phyloP scores from a whole-genome alignment of 2,329 filamentous ascomycete genomes.

The Penicillium italicum region DNA sequence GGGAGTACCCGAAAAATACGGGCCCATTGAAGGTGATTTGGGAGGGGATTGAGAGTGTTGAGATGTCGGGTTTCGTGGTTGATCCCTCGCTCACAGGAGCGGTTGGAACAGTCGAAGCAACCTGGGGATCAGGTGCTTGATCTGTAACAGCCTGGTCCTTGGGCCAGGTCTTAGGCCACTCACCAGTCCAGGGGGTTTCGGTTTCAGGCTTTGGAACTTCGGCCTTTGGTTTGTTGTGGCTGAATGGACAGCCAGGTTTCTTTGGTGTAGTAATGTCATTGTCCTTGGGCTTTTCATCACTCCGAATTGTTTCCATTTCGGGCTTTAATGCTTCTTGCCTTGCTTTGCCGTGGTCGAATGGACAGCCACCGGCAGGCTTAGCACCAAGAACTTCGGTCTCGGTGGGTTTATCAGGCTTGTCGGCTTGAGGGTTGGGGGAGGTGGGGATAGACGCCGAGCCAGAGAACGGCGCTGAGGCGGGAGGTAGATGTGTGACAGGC shows the following conservation, averaged over 20 bases:
- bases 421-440: constrained; percentile 17
- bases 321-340: constrained; percentile 11
- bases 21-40: constrained; percentile 89
- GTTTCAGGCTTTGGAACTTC: neutral
- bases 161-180: neutral
- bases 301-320: constrained; percentile 7
- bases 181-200: neutral
- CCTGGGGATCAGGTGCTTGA: neutral
- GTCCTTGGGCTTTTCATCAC: constrained; percentile 1
- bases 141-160: neutral
- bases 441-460: constrained; percentile 18
- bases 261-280: neutral
- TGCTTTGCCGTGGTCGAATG: constrained; percentile 32
- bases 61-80: constrained; percentile 7
- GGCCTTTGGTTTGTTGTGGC: constrained; percentile 9
- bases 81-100: constrained; percentile 8
- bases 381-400: constrained; percentile 11
- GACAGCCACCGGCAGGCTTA: constrained; percentile 32
- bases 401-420: constrained; percentile 13
- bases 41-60: constrained; percentile 38
- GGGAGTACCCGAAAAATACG: constrained; percentile 86
- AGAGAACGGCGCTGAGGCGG: constrained; percentile 30
- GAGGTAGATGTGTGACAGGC: constrained; percentile 51
- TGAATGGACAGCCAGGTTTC: constrained; percentile 2
- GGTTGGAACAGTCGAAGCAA: neutral